A percentile compares a stretch with the other conserved stretches of the same genome.
Evolutionary conservation across 805 yeast genomes (phyloP).

Genomic region (Wickerhamiella nectarea): DNA sequence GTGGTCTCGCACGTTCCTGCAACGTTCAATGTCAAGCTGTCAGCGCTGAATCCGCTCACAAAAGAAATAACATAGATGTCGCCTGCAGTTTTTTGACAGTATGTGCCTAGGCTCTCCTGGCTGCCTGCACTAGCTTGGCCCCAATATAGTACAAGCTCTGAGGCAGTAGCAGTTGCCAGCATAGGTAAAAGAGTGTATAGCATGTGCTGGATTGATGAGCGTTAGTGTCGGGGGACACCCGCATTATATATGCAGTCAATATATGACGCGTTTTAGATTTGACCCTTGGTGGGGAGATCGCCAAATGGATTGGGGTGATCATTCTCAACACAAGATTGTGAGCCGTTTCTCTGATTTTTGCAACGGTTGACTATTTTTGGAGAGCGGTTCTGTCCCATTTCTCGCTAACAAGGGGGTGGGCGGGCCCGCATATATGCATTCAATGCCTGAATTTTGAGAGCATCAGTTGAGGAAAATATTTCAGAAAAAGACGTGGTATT

Average conservation of each 20-base stretch:
- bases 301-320: too few species aligned
- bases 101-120: conserved; percentile 35
- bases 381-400: too few species aligned
- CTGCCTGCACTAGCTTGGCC: conserved; percentile 70
- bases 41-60: conserved; percentile 43
- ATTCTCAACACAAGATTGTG: too few species aligned
- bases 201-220: neutral
- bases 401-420: too few species aligned
- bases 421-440: too few species aligned
- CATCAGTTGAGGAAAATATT: too few species aligned
- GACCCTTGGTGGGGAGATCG: too few species aligned
- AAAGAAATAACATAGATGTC: conserved; percentile 55
- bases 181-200: neutral
- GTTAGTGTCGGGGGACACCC: neutral
- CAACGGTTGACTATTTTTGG: too few species aligned
- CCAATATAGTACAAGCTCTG: conserved; percentile 74
- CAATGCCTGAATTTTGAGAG: too few species aligned
- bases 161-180: conserved; percentile 25
- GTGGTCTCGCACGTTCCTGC: conserved; percentile 37
- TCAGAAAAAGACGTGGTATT: too few species aligned
- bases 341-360: too few species aligned
- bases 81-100: conserved; percentile 56
- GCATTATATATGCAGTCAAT: neutral
- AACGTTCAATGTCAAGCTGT: conserved; percentile 35
- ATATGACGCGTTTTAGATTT: neutral